Percentiles rank a stretch among this genome's conserved stretches.
phyloP scores from a whole-genome alignment of 345 rosid genomes.

The Arabis hirsuta region DNA sequence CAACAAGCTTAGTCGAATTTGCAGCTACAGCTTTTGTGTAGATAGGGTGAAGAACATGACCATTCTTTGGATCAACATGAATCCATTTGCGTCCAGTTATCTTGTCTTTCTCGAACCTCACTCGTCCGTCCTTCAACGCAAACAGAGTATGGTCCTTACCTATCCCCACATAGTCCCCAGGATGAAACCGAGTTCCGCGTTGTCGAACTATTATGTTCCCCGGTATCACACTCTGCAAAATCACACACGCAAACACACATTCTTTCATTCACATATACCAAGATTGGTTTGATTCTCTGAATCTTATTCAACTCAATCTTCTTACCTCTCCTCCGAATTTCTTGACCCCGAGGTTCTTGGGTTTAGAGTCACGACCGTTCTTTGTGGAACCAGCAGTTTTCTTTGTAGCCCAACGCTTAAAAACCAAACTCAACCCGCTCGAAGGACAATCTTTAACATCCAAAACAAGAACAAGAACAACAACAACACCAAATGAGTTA shows the following conservation, averaged over 20 bases:
- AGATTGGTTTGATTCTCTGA: neutral
- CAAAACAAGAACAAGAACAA: neutral
- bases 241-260: neutral
- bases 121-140: conserved; percentile 74
- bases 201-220: conserved; percentile 89
- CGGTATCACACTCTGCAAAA: conserved; percentile 72
- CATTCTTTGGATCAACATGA: conserved; percentile 74
- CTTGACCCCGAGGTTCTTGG: conserved; percentile 93
- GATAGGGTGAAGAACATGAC: conserved; percentile 77
- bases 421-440: conserved; percentile 67
- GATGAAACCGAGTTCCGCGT: conserved; percentile 82
- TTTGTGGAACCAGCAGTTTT: conserved; percentile 85
- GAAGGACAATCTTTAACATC: conserved; percentile 55
- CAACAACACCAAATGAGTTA: conserved; percentile 1
- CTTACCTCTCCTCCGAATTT: conserved; percentile 89
- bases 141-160: conserved; percentile 78
- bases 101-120: conserved; percentile 73
- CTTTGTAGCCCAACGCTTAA: conserved; percentile 89
- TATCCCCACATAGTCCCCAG: conserved; percentile 81
- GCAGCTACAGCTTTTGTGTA: conserved; percentile 44
- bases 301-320: neutral
- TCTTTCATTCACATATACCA: neutral
- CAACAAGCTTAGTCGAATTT: conserved; percentile 27
- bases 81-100: conserved; percentile 77
- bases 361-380: conserved; percentile 85